Conservation (phyloP, 2,329 filamentous ascomycete species). For the Ascochyta clinopodiicola region DNA sequence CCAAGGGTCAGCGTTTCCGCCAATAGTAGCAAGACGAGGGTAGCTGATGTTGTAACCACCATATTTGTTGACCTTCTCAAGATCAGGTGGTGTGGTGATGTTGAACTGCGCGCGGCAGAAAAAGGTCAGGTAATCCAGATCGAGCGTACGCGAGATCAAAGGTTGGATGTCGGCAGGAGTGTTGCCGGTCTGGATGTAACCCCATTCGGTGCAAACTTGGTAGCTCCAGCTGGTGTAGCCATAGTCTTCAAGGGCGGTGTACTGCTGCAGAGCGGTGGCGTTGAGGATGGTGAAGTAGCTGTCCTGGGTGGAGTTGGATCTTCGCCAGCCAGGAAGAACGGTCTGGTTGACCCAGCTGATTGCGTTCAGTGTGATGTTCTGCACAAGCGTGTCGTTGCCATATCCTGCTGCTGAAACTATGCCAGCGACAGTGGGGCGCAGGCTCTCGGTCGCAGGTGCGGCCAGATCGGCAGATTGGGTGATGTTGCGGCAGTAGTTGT, state of each 20-base stretch:
- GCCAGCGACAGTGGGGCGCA: conserved; percentile 50
- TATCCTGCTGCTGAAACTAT: conserved; percentile 60
- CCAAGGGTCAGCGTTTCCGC: conserved; percentile 83
- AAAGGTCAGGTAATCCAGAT: conserved; percentile 66
- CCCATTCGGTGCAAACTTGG: conserved; percentile 67
- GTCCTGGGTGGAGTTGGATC: conserved; percentile 52
- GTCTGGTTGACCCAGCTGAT: conserved; percentile 62
- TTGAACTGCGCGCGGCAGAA: conserved; percentile 74
- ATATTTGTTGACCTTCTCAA: conserved; percentile 74
- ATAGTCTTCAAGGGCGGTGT: conserved; percentile 28
- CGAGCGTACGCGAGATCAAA: conserved; percentile 73
- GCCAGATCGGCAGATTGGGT: conserved; percentile 56
- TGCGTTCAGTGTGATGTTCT: conserved; percentile 63
- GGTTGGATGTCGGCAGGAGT: conserved; percentile 70
- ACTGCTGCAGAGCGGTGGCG: conserved; percentile 34
- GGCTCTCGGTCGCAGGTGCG: conserved; percentile 40
- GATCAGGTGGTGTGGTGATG: conserved; percentile 67
- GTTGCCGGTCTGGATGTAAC: conserved; percentile 77
- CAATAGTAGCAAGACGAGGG: conserved; percentile 76
- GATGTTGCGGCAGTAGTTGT: conserved; percentile 61
- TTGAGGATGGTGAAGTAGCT: conserved; percentile 61
- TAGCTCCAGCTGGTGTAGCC: conserved; percentile 59
- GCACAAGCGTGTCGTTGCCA: conserved; percentile 50
- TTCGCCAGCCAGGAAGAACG: conserved; percentile 49
- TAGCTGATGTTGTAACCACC: conserved; percentile 77